A percentile compares a stretch with the other conserved stretches of the same genome.
Conservation (phyloP, 164 flowering plant genomes). For the Sedum album region DNA sequence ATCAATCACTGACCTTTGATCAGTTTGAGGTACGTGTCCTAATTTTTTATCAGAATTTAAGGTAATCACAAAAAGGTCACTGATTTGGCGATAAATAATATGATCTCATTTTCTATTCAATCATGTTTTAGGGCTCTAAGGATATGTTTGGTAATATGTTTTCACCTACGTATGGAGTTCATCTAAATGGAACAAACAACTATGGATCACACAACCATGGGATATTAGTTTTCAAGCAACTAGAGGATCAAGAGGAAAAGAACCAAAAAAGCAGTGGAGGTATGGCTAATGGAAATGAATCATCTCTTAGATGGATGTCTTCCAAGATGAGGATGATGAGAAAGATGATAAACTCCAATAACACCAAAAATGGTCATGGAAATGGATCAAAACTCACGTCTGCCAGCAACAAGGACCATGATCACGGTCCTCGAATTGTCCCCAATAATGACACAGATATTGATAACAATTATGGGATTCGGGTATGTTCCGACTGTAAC, state of each 20-base stretch:
- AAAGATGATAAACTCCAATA: constrained; percentile 16
- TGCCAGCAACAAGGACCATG: constrained; percentile 8
- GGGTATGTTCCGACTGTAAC: no score
- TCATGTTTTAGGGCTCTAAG: neutral
- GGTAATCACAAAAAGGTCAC: neutral
- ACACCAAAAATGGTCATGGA: neutral
- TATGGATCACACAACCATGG: constrained; percentile 2
- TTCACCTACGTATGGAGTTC: neutral
- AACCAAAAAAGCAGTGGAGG: neutral
- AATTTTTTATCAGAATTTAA: no score
- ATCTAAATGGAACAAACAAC: neutral
- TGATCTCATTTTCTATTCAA: neutral
- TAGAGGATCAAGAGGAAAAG: neutral
- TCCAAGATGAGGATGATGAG: constrained; percentile 30
- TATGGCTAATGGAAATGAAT: neutral
- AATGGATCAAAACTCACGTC: constrained; percentile 6
- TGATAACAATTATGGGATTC: no score
- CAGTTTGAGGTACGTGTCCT: neutral
- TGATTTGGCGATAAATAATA: no score
- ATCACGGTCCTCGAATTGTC: neutral
- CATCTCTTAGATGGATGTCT: constrained; percentile 26
- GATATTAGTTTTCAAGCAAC: neutral
- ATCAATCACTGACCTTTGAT: constrained; percentile 1
- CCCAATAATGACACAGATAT: neutral
- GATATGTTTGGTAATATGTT: neutral